Evolutionary conservation across 2,329 filamentous ascomycete genomes (phyloP).

Genomic region (Cordyceps fumosorosea): DNA sequence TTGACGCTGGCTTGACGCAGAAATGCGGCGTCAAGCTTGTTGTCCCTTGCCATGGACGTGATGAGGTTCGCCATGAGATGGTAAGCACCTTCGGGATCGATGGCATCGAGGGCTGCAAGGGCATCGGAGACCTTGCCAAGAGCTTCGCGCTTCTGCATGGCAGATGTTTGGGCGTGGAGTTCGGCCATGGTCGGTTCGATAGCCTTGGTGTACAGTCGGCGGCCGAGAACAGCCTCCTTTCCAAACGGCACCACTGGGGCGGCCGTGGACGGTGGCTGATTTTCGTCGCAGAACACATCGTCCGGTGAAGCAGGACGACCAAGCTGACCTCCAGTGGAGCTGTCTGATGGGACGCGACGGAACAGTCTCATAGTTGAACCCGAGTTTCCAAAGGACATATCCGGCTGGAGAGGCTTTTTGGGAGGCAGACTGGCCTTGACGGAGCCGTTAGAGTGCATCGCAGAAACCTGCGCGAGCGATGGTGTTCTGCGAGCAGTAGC

Average conservation of each 20-base stretch:
- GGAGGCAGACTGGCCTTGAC: slow-evolving; percentile 38
- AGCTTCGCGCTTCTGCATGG: slow-evolving; percentile 67
- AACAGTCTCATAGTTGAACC: slow-evolving; percentile 90
- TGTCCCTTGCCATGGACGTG: slow-evolving; percentile 63
- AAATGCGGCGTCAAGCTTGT: slow-evolving; percentile 52
- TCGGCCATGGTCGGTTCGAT: slow-evolving; percentile 81
- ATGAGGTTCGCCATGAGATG: slow-evolving; percentile 74
- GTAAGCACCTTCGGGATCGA: slow-evolving; percentile 87
- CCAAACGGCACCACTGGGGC: slow-evolving; percentile 50
- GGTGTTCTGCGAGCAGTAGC: slow-evolving; percentile 47
- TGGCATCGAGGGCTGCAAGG: slow-evolving; percentile 73
- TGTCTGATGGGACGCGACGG: slow-evolving; percentile 72
- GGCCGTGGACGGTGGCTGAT: slow-evolving; percentile 45
- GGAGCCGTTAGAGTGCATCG: slow-evolving; percentile 31
- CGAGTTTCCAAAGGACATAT: slow-evolving; percentile 90
- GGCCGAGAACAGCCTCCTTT: slow-evolving; percentile 79
- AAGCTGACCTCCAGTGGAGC: slow-evolving; percentile 39
- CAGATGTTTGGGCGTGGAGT: slow-evolving; percentile 70
- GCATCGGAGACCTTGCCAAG: slow-evolving; percentile 78
- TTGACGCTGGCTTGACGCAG: slow-evolving; percentile 36
- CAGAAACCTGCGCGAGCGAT: slow-evolving; percentile 32
- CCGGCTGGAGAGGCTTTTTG: slow-evolving; percentile 76
- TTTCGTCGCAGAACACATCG: slow-evolving; percentile 53
- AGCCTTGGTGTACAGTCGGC: slow-evolving; percentile 72
- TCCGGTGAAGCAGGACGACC: slow-evolving; percentile 31